A percentile compares a stretch with the other conserved stretches of the same genome.
phyloP scores from a whole-genome alignment of 805 yeast genomes.

The Saccharomycopsis sp. region DNA sequence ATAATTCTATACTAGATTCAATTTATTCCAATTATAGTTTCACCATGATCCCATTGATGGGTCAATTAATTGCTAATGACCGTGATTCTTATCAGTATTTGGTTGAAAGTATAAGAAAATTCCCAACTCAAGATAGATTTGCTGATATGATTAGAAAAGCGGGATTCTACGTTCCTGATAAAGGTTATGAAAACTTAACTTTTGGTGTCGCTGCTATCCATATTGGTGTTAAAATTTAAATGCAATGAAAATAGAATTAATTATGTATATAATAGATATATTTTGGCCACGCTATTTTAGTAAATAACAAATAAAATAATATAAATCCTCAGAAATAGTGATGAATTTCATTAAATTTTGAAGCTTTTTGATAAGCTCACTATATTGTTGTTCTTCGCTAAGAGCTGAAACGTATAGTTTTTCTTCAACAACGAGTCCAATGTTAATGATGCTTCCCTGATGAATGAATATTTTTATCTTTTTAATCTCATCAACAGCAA shows the following conservation, averaged over 20 bases:
- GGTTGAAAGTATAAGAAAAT: conserved; percentile 87
- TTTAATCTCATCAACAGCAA: conserved; percentile 4
- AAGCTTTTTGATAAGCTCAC: conserved; percentile 3
- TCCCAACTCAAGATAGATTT: conserved; percentile 89
- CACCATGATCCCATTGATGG: conserved; percentile 84
- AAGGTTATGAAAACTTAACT: conserved; percentile 89
- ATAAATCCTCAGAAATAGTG: conserved; percentile 14
- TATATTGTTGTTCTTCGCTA: background rate
- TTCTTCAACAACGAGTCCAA: conserved; percentile 11
- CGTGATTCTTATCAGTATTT: conserved; percentile 93
- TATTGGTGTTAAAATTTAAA: conserved; percentile 79
- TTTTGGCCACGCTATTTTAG: background rate
- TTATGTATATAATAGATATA: background rate
- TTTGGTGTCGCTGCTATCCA: conserved; percentile 96
- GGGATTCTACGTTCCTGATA: conserved; percentile 85
- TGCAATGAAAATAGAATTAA: background rate
- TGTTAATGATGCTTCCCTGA: conserved; percentile 11
- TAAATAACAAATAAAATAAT: conserved; percentile 7
- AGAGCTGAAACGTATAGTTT: conserved; percentile 8
- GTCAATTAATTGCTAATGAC: conserved; percentile 91
- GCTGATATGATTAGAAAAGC: conserved; percentile 89
- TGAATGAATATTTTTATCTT: conserved; percentile 10
- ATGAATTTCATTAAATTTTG: conserved; percentile 7
- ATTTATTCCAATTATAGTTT: conserved; percentile 85
- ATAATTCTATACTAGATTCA: conserved; percentile 65